Conservation (phyloP, 1,139 yeast species). For the Blastobotrys arbuscula region DNA sequence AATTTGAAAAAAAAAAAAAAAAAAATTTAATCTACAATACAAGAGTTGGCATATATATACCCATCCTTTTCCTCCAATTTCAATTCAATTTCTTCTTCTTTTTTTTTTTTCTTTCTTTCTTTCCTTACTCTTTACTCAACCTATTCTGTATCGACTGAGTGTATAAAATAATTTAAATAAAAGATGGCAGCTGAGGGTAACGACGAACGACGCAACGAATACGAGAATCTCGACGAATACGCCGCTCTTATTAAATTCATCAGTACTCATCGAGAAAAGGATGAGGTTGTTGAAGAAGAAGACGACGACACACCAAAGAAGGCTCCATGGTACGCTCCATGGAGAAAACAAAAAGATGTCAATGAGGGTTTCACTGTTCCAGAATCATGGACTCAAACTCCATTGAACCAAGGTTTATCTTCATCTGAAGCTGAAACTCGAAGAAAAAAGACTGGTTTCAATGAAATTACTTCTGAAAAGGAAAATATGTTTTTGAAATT, state of each 20-base stretch:
- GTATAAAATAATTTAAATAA: conserved; percentile 2
- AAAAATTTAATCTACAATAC: neutral
- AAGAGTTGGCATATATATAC: conserved; percentile 8
- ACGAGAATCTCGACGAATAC: conserved; percentile 34
- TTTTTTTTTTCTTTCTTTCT: conserved; percentile 10
- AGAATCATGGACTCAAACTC: conserved; percentile 40
- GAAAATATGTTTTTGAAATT: conserved; percentile 55
- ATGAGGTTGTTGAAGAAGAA: conserved; percentile 24
- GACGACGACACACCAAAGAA: conserved; percentile 23
- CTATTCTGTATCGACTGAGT: conserved; percentile 3
- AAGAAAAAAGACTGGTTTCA: conserved; percentile 58
- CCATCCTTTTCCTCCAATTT: conserved; percentile 6
- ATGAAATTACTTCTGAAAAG: conserved; percentile 58
- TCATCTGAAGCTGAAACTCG: conserved; percentile 49
- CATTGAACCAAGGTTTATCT: conserved; percentile 49
- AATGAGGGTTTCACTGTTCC: conserved; percentile 28
- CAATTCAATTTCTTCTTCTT: neutral
- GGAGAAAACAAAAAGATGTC: conserved; percentile 18
- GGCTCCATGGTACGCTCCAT: conserved; percentile 27
- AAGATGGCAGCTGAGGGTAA: conserved; percentile 15
- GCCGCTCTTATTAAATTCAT: conserved; percentile 35
- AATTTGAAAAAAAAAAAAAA: neutral
- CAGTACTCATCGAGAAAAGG: conserved; percentile 33
- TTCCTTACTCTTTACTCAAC: conserved; percentile 1
- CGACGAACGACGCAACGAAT: conserved; percentile 8